phyloP scores from a whole-genome alignment of 139 green algal species.

The Chlorella sp. region DNA sequence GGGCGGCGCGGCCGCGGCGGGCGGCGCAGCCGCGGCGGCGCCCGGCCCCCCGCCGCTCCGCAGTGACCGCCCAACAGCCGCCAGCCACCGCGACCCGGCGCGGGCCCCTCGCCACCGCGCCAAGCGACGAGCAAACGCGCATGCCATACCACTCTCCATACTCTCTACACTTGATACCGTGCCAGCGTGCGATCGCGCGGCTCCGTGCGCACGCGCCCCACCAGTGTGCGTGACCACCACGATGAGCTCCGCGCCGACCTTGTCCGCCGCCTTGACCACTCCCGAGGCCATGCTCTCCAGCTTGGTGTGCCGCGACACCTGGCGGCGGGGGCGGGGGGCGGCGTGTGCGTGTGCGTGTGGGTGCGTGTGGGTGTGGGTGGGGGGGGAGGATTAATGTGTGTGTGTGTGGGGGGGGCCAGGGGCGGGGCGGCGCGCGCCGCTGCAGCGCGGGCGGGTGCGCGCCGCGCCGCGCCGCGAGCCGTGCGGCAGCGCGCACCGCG shows the following conservation, averaged over 20 bases:
- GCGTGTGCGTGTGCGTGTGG: not conserved
- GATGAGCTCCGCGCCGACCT: conserved; percentile 74
- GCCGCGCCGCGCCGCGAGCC: no score
- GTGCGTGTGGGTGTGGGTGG: not conserved
- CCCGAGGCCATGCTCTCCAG: conserved; percentile 84
- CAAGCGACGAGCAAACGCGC: no score
- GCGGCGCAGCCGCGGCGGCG: not conserved
- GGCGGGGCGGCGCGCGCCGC: no score
- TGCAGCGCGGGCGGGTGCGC: no score
- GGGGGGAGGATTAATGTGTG: not conserved
- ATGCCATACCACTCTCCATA: not conserved
- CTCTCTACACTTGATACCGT: not conserved
- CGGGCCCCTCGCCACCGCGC: no score
- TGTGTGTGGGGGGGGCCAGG: no score
- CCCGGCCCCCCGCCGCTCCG: not conserved
- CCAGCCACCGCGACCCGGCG: no score
- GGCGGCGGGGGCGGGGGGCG: no score
- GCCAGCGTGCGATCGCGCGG: not conserved
- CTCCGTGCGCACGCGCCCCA: not conserved
- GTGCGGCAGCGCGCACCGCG: no score
- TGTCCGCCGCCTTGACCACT: conserved; percentile 87
- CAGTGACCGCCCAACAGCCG: not conserved
- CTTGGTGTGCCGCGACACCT: conserved; percentile 62
- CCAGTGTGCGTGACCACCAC: conserved; percentile 81
- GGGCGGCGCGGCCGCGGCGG: not conserved